Percentiles rank a stretch among this genome's conserved stretches.
These are phyloP conservation scores for Picea sitchensis DNA, from an alignment of 75 land plant species.

Conservation along the genomic window DNA sequence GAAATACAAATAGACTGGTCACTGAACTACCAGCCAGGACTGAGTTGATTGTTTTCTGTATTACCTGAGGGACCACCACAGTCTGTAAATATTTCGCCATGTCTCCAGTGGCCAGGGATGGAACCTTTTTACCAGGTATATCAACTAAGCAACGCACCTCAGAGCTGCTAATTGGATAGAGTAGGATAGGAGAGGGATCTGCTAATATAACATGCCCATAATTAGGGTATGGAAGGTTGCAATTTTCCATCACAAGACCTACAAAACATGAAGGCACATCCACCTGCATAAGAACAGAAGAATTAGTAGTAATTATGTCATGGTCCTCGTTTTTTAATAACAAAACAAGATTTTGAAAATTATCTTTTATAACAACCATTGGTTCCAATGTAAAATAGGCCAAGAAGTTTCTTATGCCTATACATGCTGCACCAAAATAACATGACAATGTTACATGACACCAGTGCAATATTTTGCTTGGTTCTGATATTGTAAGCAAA, in stretches of 20 bases:
- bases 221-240: constrained; percentile 77
- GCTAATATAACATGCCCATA: constrained; percentile 91
- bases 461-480: no score
- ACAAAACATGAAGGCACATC: constrained; percentile 92
- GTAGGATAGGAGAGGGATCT: constrained; percentile 87
- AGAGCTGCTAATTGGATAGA: constrained; percentile 89
- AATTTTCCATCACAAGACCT: constrained; percentile 83
- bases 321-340: not conserved
- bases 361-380: no score
- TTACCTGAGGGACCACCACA: constrained; percentile 90
- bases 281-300: constrained; percentile 40
- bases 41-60: not conserved
- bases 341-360: no score
- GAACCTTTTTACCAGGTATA: constrained; percentile 79
- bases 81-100: constrained; percentile 78
- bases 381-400: no score
- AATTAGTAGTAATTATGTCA: not conserved
- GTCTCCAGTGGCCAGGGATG: constrained; percentile 84
- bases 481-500: no score
- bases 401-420: no score
- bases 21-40: not conserved
- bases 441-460: no score
- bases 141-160: constrained; percentile 93
- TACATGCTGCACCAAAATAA: no score
- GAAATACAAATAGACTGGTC: no score